Evolutionary conservation across 371 early-diverging fungal genomes (phyloP), one percentile per base, ranked within the genome.

Genomic region (Mucor plumbeus): DNA sequence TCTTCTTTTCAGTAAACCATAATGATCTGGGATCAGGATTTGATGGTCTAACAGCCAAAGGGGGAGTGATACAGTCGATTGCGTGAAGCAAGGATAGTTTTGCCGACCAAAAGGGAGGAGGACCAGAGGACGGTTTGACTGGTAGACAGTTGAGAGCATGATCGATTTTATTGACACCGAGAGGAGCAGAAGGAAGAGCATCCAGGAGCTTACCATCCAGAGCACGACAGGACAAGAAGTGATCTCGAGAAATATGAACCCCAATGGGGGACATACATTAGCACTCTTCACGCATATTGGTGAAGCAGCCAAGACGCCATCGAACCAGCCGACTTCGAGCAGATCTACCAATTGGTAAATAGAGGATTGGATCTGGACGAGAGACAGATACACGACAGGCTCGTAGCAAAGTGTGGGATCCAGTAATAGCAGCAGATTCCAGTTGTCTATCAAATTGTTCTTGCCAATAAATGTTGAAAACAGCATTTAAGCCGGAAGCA

Each of bases 271-370:
- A 26, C 3, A 39, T 14, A n/a, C 58, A 57, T 3, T 11, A 39
- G 21, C 58, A 39, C 17, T 57, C 39, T 39, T 57, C 58, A 11
- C 59, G 44, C 61, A 61, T 61, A 11, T 41, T 43, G 0, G 61
- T 35, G 14, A 56, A 57, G 0, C 64, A 19, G 15, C 64, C 64
- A 14, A 64, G 43, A n/a, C 57, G 64, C 64, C 64, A 64, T 11
- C 56, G 43, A 17, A 64, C 64, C 9, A 54, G 33, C 19, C 64
- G 44, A 47, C 57, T 64, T 14, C 64, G 44, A 34, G 44, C 57
- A 7, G 53, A 38, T 8, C 63, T 0, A 33, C 19, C 15, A 6
- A 53, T 53, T 3, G 63, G 50, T 11, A 62, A 17, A 7, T 19
- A 41, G 13, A 54, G 41, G 1, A 63, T 61, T 0, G 61, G 59